A percentile compares a stretch with the other conserved stretches of the same genome.
These are phyloP conservation scores for Jacaranda mimosifolia DNA, from an alignment of 257 asterid genomes.

Conservation along the genomic window DNA sequence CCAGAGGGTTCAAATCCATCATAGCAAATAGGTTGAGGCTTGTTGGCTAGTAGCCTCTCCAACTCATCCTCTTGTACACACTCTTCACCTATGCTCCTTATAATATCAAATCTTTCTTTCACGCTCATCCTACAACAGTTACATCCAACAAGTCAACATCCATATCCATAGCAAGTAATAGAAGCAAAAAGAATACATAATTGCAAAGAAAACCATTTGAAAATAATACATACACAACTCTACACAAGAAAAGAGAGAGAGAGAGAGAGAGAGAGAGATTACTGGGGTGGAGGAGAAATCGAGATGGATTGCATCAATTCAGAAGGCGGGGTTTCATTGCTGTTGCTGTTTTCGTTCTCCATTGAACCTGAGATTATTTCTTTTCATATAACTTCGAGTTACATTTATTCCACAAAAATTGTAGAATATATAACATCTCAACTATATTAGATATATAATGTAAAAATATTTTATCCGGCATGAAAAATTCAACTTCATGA, in stretches of 20 bases:
- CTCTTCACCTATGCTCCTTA: slow-evolving; percentile 92
- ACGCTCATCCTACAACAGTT: slow-evolving; percentile 53
- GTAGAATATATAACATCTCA: too few relatives aligned
- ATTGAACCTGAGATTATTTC: slow-evolving; percentile 10
- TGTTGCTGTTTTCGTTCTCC: slow-evolving; percentile 40
- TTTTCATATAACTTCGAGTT: too few relatives aligned
- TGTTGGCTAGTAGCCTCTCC: slow-evolving; percentile 66
- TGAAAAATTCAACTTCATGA: too few relatives aligned
- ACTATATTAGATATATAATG: too few relatives aligned
- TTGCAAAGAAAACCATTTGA: background rate
- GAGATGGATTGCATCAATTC: slow-evolving; percentile 41
- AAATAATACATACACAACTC: background rate
- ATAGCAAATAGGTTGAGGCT: slow-evolving; percentile 76
- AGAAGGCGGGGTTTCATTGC: slow-evolving; percentile 34
- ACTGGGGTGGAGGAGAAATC: slow-evolving; percentile 38
- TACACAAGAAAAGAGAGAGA: background rate
- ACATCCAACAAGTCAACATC: slow-evolving; percentile 18
- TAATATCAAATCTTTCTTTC: slow-evolving; percentile 65
- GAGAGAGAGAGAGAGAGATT: slow-evolving; percentile 1
- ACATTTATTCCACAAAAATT: too few relatives aligned
- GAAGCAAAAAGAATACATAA: background rate
- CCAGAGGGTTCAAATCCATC: slow-evolving; percentile 98
- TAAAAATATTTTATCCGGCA: too few relatives aligned
- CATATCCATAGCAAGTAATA: background rate
- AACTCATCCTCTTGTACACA: slow-evolving; percentile 92